phyloP scores from a whole-genome alignment of 306 rosid genomes.

The Quercus rubra region DNA sequence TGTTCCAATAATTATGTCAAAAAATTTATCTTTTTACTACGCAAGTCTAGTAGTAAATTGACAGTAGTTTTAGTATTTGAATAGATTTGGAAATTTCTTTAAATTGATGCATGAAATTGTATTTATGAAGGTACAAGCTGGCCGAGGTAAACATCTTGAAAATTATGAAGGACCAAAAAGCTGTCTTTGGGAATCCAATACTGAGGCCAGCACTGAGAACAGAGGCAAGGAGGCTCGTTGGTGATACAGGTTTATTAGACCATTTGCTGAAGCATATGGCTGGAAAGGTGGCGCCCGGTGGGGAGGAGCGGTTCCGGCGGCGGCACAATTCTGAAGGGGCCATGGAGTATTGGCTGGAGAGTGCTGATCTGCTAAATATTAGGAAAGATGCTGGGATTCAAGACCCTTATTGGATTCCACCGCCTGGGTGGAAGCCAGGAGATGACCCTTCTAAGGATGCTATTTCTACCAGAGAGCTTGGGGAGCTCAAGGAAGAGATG shows the following conservation, averaged over 20 bases:
- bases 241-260: constrained; percentile 89
- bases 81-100: neutral
- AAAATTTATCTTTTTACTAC: no score
- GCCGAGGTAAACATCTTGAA: constrained; percentile 77
- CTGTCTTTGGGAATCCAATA: constrained; percentile 62
- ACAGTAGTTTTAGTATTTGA: neutral
- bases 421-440: constrained; percentile 79
- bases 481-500: constrained; percentile 58
- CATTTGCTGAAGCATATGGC: constrained; percentile 96
- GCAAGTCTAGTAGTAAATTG: no score
- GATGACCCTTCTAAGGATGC: constrained; percentile 66
- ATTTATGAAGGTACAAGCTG: constrained; percentile 51
- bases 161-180: constrained; percentile 69
- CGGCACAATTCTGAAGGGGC: constrained; percentile 87
- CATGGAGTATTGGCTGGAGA: constrained; percentile 94
- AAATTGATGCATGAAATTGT: neutral
- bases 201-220: constrained; percentile 65
- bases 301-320: constrained; percentile 64
- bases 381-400: constrained; percentile 74
- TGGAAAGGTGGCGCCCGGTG: constrained; percentile 85
- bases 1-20: no score
- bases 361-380: constrained; percentile 62
- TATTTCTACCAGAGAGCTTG: constrained; percentile 40
- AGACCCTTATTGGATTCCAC: constrained; percentile 91
- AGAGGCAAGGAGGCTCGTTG: constrained; percentile 79